Percentiles rank a stretch among this genome's conserved stretches.
Conservation (phyloP, 164 flowering plant species). For the Tetrastigma voinierianum region DNA sequence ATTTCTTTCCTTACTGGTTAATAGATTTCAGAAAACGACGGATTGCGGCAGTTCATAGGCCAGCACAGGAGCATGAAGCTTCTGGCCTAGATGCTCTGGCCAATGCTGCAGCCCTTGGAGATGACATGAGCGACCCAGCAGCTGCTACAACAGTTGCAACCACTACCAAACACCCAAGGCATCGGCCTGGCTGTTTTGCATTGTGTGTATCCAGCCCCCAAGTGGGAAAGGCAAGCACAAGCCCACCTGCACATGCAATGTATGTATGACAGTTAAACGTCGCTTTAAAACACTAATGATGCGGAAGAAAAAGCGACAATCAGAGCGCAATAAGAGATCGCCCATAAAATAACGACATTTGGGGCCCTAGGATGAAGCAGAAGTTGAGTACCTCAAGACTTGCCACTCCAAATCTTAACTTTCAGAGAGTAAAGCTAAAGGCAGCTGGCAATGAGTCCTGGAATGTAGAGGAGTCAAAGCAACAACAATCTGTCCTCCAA, state of each 20-base stretch:
- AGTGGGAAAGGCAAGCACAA: slow-evolving; percentile 97
- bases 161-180: slow-evolving; percentile 61
- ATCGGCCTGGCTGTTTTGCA: slow-evolving; percentile 94
- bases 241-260: slow-evolving; percentile 61
- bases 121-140: slow-evolving; percentile 26
- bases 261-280: slow-evolving; percentile 67
- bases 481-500: slow-evolving; percentile 20
- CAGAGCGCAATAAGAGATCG: slow-evolving; percentile 78
- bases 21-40: slow-evolving; percentile 41
- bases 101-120: slow-evolving; percentile 38
- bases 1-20: background rate
- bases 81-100: slow-evolving; percentile 39
- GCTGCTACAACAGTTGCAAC: slow-evolving; percentile 37
- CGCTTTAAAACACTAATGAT: slow-evolving; percentile 67
- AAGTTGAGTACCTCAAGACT: slow-evolving; percentile 45
- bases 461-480: slow-evolving; percentile 32
- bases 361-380: slow-evolving; percentile 41
- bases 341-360: slow-evolving; percentile 36
- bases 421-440: slow-evolving; percentile 33
- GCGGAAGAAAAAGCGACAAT: slow-evolving; percentile 55
- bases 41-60: slow-evolving; percentile 15
- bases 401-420: slow-evolving; percentile 20
- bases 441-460: slow-evolving; percentile 25
- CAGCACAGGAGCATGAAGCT: slow-evolving; percentile 28
- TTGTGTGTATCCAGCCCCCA: slow-evolving; percentile 99